Percentiles rank a stretch among this genome's conserved stretches.
phyloP scores from a whole-genome alignment of 331 rosid species.

The Quercus phellos region DNA sequence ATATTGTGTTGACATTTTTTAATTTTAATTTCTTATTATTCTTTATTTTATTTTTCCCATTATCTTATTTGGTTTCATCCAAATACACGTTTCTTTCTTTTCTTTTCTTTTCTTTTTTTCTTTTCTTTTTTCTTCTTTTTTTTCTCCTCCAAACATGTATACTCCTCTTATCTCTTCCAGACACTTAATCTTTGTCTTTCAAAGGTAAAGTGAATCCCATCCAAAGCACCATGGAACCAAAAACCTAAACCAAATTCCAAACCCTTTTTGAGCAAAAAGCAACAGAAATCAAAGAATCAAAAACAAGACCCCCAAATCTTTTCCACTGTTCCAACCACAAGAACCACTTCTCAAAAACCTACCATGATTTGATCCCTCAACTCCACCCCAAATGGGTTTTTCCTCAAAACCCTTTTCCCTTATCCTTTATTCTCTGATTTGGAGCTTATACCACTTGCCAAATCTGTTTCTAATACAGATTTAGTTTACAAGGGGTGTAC shows the following conservation, averaged over 20 bases:
- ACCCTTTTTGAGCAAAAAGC: slow-evolving; percentile 23
- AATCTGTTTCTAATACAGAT: slow-evolving; percentile 61
- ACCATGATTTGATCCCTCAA: slow-evolving; percentile 40
- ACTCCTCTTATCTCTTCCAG: no score
- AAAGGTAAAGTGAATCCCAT: slow-evolving; percentile 33
- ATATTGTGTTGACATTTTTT: no score
- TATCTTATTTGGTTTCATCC: no score
- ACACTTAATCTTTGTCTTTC: background rate
- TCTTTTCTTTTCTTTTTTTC: no score
- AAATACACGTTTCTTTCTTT: no score
- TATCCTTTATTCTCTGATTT: slow-evolving; percentile 27
- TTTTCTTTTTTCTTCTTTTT: no score
- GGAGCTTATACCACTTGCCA: slow-evolving; percentile 28
- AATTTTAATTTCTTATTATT: no score
- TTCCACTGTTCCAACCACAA: slow-evolving; percentile 26
- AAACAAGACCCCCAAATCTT: slow-evolving; percentile 1
- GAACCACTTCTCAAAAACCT: slow-evolving; percentile 20
- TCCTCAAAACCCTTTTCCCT: slow-evolving; percentile 28
- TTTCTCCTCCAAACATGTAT: no score
- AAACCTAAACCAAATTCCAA: slow-evolving; percentile 3
- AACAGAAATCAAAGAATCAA: background rate
- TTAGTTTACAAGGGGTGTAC: slow-evolving; percentile 94
- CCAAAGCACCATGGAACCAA: slow-evolving; percentile 19
- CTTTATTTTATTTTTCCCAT: no score
- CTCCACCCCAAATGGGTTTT: slow-evolving; percentile 49